Percentiles rank a stretch among this genome's conserved stretches.
Conservation (phyloP, 768 basidiomycete genomes). For the Lactarius deliciosus region DNA sequence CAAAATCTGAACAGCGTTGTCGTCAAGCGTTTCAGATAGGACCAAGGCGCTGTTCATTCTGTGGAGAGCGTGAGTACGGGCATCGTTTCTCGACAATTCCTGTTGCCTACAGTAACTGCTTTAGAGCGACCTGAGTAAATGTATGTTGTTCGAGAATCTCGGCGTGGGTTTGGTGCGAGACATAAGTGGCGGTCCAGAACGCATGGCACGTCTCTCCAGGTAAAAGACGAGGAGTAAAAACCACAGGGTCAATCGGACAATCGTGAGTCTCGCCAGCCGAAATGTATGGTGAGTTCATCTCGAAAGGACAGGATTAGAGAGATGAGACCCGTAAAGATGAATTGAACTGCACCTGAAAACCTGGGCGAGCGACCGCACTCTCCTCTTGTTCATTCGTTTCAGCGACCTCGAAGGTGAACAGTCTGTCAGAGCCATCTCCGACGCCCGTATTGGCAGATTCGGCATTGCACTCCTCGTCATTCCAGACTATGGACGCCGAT, state of each 20-base stretch:
- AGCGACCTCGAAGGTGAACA: conserved; percentile 54
- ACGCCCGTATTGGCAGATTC: conserved; percentile 39
- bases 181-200: conserved; percentile 14
- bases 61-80: background rate
- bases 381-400: conserved; percentile 60
- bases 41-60: conserved; percentile 8
- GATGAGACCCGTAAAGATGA: no score
- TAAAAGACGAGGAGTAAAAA: conserved; percentile 14
- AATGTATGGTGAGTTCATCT: conserved; percentile 10
- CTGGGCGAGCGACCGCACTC: conserved; percentile 43
- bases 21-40: conserved; percentile 14
- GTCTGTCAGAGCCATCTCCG: conserved; percentile 44
- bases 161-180: background rate
- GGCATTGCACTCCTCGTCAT: conserved; percentile 34
- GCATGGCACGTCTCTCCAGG: conserved; percentile 29
- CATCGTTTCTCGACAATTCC: no score
- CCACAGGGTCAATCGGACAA: background rate
- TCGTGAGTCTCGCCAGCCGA: background rate
- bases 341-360: conserved; percentile 44
- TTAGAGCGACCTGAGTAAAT: conserved; percentile 1
- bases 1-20: conserved; percentile 2
- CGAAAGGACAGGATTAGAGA: background rate
- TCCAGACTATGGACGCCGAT: conserved; percentile 46
- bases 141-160: background rate
- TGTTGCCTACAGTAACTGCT: conserved; percentile 10